Conservation (phyloP, 305 asterid genomes). For the Solanum hybrid region DNA sequence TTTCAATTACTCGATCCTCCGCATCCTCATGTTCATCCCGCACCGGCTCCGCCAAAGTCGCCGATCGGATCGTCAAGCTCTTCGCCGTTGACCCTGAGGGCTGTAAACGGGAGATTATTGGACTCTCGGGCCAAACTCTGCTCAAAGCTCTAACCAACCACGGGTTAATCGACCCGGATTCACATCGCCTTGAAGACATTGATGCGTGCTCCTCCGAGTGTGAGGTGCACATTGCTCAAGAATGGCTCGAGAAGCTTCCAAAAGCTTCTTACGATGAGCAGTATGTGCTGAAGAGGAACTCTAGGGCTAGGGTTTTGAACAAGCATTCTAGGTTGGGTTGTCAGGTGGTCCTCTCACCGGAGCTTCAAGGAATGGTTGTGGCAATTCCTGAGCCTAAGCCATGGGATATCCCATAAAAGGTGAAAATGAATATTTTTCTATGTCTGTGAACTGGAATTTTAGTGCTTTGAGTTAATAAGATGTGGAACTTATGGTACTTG, state of each 20-base stretch:
- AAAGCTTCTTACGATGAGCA: slow-evolving; percentile 53
- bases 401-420: slow-evolving; percentile 6
- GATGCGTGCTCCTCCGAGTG: slow-evolving; percentile 92
- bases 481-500: not conserved
- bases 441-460: not conserved
- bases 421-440: not conserved
- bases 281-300: slow-evolving; percentile 61
- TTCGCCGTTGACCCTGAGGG: slow-evolving; percentile 70
- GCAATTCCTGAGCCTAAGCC: slow-evolving; percentile 79
- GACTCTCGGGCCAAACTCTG: slow-evolving; percentile 71
- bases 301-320: slow-evolving; percentile 50
- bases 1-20: slow-evolving; percentile 28
- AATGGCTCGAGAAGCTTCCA: slow-evolving; percentile 88
- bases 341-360: slow-evolving; percentile 63
- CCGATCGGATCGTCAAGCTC: slow-evolving; percentile 76
- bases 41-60: slow-evolving; percentile 48
- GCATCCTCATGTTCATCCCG: not conserved
- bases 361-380: slow-evolving; percentile 89
- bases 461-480: not conserved
- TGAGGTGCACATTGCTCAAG: slow-evolving; percentile 92
- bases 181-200: slow-evolving; percentile 86
- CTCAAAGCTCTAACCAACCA: slow-evolving; percentile 61
- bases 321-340: slow-evolving; percentile 86
- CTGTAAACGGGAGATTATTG: slow-evolving; percentile 40
- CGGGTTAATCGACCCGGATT: slow-evolving; percentile 74